These are phyloP conservation scores for Pichia scutulata DNA, from an alignment of 805 yeast genomes.

Conservation along the genomic window DNA sequence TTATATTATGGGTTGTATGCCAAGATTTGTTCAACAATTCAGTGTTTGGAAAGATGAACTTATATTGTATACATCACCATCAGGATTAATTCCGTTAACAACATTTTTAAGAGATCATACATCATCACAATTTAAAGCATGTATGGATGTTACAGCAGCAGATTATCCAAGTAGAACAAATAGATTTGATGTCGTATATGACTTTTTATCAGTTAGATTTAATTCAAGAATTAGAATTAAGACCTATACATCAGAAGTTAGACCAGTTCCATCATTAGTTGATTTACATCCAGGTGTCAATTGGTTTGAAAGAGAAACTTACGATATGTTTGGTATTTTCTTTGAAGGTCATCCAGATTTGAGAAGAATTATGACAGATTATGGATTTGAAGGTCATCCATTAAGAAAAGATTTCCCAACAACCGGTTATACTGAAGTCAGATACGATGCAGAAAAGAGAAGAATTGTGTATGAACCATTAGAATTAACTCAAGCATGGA, in stretches of 20 bases:
- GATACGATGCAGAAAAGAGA: constrained; percentile 87
- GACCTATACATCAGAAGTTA: constrained; percentile 78
- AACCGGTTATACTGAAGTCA: constrained; percentile 83
- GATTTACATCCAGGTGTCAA: constrained; percentile 71
- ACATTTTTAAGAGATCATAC: constrained; percentile 70
- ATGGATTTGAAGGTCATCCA: constrained; percentile 90
- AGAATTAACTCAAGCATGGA: constrained; percentile 87
- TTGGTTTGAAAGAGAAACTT: constrained; percentile 88
- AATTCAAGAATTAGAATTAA: constrained; percentile 84
- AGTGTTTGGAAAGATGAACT: constrained; percentile 90
- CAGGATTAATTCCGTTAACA: constrained; percentile 64
- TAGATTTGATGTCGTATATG: constrained; percentile 83
- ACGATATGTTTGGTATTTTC: constrained; percentile 80
- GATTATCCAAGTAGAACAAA: constrained; percentile 79
- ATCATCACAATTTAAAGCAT: constrained; percentile 69
- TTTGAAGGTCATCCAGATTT: constrained; percentile 87
- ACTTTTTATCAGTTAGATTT: constrained; percentile 70
- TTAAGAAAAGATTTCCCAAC: constrained; percentile 89
- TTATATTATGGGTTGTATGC: constrained; percentile 69
- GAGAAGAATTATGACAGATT: constrained; percentile 84
- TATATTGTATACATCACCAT: constrained; percentile 66
- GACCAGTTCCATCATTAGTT: constrained; percentile 75
- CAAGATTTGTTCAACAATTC: constrained; percentile 76
- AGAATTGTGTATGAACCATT: constrained; percentile 84
- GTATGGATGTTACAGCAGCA: constrained; percentile 78